Evolutionary conservation across 306 rosid genomes (phyloP).

Genomic region (Vigna reflexopilosa): DNA sequence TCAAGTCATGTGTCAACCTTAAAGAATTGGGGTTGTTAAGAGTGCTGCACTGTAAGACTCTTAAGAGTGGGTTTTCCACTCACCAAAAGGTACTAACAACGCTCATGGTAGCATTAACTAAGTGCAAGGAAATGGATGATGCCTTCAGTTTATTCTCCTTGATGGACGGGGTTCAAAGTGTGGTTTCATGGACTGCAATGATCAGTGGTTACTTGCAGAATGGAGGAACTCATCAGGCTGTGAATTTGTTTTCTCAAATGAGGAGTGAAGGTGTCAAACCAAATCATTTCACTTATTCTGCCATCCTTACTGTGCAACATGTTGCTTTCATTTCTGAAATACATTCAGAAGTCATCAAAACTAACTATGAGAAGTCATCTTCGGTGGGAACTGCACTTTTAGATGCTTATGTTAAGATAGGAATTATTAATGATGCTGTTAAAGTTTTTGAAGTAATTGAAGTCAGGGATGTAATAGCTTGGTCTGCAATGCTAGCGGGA

Average conservation of each 20-base stretch:
- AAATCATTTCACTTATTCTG: conserved; percentile 84
- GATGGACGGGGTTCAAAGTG: conserved; percentile 55
- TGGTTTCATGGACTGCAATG: conserved; percentile 95
- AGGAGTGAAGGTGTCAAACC: conserved; percentile 70
- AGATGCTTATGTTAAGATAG: conserved; percentile 73
- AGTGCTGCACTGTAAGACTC: conserved; percentile 67
- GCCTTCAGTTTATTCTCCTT: conserved; percentile 64
- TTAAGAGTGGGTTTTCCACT: conserved; percentile 65
- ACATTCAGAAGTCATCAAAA: conserved; percentile 80
- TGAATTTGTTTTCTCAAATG: conserved; percentile 72
- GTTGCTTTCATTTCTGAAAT: conserved; percentile 58
- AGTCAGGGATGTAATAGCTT: conserved; percentile 75
- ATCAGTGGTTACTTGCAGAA: conserved; percentile 78
- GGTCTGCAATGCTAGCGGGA: conserved; percentile 94
- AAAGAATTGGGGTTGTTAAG: conserved; percentile 59
- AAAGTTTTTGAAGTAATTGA: conserved; percentile 72
- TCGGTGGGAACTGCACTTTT: conserved; percentile 86
- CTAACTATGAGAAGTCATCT: conserved; percentile 71
- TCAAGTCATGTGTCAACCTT: conserved; percentile 70
- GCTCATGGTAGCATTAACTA: conserved; percentile 73
- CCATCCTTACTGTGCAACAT: conserved; percentile 73
- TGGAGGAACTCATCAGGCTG: conserved; percentile 61
- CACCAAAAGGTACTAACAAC: conserved; percentile 63
- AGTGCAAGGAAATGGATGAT: conserved; percentile 68
- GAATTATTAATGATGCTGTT: conserved; percentile 60